Evolutionary conservation across 441 rosid genomes (phyloP).

Genomic region (Brassica hybrid): DNA sequence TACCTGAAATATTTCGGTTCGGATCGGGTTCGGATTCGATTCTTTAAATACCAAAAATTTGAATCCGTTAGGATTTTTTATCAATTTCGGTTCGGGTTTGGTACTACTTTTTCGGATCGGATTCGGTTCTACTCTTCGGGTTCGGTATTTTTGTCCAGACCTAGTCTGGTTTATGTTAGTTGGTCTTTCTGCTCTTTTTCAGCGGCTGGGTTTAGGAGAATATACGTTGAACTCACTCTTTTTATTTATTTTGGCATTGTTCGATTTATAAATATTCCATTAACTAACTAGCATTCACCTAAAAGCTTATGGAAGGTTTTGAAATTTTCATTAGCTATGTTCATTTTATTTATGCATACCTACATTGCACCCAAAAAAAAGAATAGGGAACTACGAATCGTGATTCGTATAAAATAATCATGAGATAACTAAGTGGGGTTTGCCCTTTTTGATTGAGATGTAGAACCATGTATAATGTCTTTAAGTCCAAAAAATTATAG

Average conservation of each 20-base stretch:
- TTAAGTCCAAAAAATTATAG: conserved; percentile 15
- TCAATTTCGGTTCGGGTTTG: no score
- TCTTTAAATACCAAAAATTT: no score
- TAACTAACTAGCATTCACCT: conserved; percentile 27
- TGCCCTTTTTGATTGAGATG: conserved; percentile 37
- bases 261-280: conserved; percentile 15
- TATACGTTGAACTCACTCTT: conserved; percentile 22
- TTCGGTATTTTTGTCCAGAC: no score
- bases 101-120: no score
- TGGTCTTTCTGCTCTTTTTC: conserved; percentile 26
- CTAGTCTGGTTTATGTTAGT: conserved; percentile 34
- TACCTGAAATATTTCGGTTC: no score
- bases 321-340: background rate
- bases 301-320: conserved; percentile 18
- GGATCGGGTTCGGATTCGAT: no score
- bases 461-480: conserved; percentile 12
- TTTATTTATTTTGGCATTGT: conserved; percentile 2
- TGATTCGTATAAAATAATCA: conserved; percentile 32
- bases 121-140: no score
- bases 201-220: conserved; percentile 32
- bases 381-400: conserved; percentile 1
- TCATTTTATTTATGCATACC: conserved; percentile 10
- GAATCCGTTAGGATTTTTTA: no score
- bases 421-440: conserved; percentile 36
- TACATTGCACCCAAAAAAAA: conserved; percentile 19